Evolutionary conservation across 2,329 filamentous ascomycete genomes (phyloP), one percentile per base, ranked within the genome.

Genomic region (Grosmannia serpens): DNA sequence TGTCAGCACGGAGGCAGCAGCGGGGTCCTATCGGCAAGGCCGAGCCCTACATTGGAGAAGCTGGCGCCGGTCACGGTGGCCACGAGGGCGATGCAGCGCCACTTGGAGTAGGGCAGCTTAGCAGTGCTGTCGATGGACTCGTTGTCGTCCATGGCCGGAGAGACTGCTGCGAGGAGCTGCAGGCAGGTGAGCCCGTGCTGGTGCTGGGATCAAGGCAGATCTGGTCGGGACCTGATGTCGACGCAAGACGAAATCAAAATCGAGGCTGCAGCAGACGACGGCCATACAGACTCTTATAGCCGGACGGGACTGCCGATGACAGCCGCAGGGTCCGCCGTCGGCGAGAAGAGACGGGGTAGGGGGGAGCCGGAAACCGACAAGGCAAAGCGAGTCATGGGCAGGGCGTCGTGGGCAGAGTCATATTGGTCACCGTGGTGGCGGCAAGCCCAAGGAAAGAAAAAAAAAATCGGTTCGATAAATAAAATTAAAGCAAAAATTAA

Each of bases 21-120:
- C 38, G 26, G 24, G 38, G 31, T 15, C 31, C 20, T 7, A 4
- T 9, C 11, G 20, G 10, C 8, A 24, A 26, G 51, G 56, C 47
- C 22, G 31, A 38, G 11, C 17, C n/a, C 26, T 22, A 78, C 80
- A 60, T 83, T 83, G 62, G 80, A 69, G 64, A 83, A 83, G 11
- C 76, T 77, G 11, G 80, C 80, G 4, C 80, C 80, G 0, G 78
- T 77, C 7, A 81, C 71, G 0, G 79, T 82, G 1, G 74, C 73
- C 5, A 82, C 80, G 13, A 83, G 71, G 5, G 77, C 79, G 51
- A 83, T 78, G 60, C 76, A 77, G 27, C 75, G 71, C n/a, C 71
- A 75, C 63, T 74, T 81, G 26, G 79, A 81, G 58, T 62, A 63
- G 3, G 64, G 62, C 56, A 65, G 60, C 61, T 62, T 63, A 27